A percentile compares a stretch with the other conserved stretches of the same genome.
Conservation (phyloP, 306 rosid species). For the Alnus rubra region DNA sequence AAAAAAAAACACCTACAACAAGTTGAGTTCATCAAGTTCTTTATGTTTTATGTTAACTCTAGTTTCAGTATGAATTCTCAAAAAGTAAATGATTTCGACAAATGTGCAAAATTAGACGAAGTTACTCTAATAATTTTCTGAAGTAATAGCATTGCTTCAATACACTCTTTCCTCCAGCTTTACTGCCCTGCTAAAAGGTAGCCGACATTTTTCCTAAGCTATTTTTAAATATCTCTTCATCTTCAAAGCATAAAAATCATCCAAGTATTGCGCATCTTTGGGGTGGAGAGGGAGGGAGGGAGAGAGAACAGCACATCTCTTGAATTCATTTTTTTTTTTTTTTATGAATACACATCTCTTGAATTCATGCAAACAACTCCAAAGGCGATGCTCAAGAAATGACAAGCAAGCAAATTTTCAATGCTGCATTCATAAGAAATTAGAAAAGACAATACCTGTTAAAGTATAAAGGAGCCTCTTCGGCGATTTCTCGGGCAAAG, state of each 20-base stretch:
- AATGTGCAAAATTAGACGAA: not conserved
- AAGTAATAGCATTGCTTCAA: not conserved
- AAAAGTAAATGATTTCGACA: not conserved
- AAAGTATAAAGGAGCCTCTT: constrained; percentile 87
- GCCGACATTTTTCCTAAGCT: not conserved
- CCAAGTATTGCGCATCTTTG: not conserved
- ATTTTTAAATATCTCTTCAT: not conserved
- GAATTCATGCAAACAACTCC: not conserved
- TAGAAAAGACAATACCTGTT: constrained; percentile 55
- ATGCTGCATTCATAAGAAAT: not conserved
- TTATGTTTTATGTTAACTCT: not conserved
- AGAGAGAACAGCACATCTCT: not conserved
- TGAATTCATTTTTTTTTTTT: not conserved
- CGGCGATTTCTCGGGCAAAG: constrained; percentile 73
- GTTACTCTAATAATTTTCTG: not conserved
- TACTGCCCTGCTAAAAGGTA: not conserved
- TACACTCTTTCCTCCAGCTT: constrained; percentile 1
- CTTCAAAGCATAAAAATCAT: not conserved
- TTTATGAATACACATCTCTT: not conserved
- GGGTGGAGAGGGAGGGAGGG: not conserved
- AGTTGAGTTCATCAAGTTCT: not conserved
- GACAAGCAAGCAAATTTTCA: not conserved
- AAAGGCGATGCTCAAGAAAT: not conserved
- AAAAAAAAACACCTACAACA: not conserved
- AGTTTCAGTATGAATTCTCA: not conserved